phyloP scores from a whole-genome alignment of 371 early-diverging fungal species.

The Chytridiales sp. region DNA sequence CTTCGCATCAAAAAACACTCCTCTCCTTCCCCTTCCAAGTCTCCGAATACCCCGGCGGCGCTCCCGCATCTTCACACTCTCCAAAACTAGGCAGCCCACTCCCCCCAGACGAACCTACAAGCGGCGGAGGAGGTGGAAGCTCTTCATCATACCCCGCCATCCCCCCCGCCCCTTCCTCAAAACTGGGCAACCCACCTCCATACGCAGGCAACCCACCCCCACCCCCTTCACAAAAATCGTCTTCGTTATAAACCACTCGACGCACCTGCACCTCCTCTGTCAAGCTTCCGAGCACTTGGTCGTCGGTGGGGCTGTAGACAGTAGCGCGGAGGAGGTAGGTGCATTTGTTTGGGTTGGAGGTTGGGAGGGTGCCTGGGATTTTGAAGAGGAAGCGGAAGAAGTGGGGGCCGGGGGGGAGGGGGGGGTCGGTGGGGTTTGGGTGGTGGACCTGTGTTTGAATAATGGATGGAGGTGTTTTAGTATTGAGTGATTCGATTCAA shows the following conservation, averaged over 20 bases:
- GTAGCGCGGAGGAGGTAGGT: slow-evolving; percentile 20
- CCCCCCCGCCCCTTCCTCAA: too few species aligned
- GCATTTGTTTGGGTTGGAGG: slow-evolving; percentile 15
- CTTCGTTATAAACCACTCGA: slow-evolving; percentile 7
- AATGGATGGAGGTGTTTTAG: too few species aligned
- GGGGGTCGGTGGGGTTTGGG: background rate
- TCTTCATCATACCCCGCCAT: too few species aligned
- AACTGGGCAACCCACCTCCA: background rate
- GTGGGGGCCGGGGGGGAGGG: slow-evolving; percentile 8
- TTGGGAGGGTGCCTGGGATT: slow-evolving; percentile 23
- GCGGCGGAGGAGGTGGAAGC: too few species aligned
- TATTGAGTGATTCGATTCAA: too few species aligned
- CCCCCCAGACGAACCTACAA: too few species aligned
- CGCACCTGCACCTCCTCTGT: slow-evolving; percentile 27
- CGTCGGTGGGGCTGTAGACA: background rate
- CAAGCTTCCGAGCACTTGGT: slow-evolving; percentile 1
- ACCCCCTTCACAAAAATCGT: too few species aligned
- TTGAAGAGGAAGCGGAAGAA: slow-evolving; percentile 25
- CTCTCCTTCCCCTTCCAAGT: too few species aligned
- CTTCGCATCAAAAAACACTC: too few species aligned
- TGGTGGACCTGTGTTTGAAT: background rate
- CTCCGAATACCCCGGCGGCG: too few species aligned
- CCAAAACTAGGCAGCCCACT: too few species aligned
- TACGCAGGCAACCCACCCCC: slow-evolving; percentile 16
- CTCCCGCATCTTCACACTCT: too few species aligned